phyloP scores from a whole-genome alignment of 495 filamentous ascomycete genomes.

The Melanomma pulvis-pyrius region DNA sequence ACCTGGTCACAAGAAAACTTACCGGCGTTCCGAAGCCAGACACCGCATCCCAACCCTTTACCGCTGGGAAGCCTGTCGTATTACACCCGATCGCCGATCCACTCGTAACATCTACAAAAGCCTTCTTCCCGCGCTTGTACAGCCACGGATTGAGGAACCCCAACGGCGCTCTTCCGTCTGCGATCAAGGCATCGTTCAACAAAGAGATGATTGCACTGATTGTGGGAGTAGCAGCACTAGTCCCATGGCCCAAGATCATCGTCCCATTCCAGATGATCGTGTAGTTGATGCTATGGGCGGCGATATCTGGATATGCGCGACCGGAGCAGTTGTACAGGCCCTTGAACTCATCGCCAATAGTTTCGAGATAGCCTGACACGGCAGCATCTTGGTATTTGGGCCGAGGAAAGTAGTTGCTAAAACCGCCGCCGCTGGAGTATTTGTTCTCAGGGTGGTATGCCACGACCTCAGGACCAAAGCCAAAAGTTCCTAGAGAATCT shows the following conservation, averaged over 20 bases:
- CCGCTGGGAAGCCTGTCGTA: conserved; percentile 36
- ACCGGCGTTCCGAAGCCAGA: conserved; percentile 38
- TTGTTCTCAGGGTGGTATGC: conserved; percentile 9
- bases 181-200: conserved; percentile 42
- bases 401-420: conserved; percentile 42
- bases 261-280: conserved; percentile 33
- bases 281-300: conserved; percentile 38
- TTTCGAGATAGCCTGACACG: conserved; percentile 36
- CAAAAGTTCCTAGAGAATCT: conserved; percentile 10
- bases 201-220: conserved; percentile 40
- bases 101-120: conserved; percentile 39
- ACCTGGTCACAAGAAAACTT: neutral
- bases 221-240: conserved; percentile 39
- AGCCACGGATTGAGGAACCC: conserved; percentile 47
- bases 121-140: conserved; percentile 37
- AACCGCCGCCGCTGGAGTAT: conserved; percentile 42
- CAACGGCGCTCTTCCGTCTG: conserved; percentile 32
- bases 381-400: conserved; percentile 39
- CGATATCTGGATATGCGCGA: conserved; percentile 43
- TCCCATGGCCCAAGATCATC: conserved; percentile 33
- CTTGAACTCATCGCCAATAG: conserved; percentile 25
- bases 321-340: conserved; percentile 41
- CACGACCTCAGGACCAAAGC: conserved; percentile 41
- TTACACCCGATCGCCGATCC: conserved; percentile 40
- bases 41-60: conserved; percentile 42